phyloP scores from a whole-genome alignment of 2,329 filamentous ascomycete species.

The Alternaria infectoria region DNA sequence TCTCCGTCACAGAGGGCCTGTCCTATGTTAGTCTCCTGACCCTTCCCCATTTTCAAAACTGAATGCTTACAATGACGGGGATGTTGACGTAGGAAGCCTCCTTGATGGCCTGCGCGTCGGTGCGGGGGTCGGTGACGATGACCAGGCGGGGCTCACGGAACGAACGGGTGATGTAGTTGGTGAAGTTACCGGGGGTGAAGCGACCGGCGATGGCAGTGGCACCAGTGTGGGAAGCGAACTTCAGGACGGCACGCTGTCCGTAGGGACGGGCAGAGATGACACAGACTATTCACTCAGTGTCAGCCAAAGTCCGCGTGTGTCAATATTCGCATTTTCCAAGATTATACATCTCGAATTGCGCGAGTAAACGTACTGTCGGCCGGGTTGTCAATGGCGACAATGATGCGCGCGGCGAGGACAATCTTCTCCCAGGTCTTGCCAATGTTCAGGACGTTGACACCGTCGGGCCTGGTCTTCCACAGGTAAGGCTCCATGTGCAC shows the following conservation, averaged over 20 bases:
- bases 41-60: background rate
- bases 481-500: slow-evolving; percentile 99
- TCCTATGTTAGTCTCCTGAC: slow-evolving; percentile 11
- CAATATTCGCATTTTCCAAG: slow-evolving; percentile 3
- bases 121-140: slow-evolving; percentile 98
- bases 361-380: slow-evolving; percentile 75
- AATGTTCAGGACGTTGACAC: slow-evolving; percentile 99
- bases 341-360: slow-evolving; percentile 6
- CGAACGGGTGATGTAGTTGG: slow-evolving; percentile 99
- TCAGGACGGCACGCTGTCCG: slow-evolving; percentile 98
- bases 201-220: slow-evolving; percentile 97
- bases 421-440: slow-evolving; percentile 99
- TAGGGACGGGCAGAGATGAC: slow-evolving; percentile 99
- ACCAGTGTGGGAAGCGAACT: slow-evolving; percentile 99
- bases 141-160: slow-evolving; percentile 99
- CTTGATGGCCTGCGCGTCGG: slow-evolving; percentile 99
- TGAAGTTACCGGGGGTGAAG: slow-evolving; percentile 99
- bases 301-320: slow-evolving; percentile 10
- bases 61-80: slow-evolving; percentile 74
- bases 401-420: slow-evolving; percentile 97
- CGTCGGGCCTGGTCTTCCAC: slow-evolving; percentile 98
- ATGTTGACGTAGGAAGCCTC: slow-evolving; percentile 99
- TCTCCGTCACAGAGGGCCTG: slow-evolving; percentile 94
- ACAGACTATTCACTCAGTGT: slow-evolving; percentile 52
- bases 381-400: slow-evolving; percentile 98